Percentiles rank a stretch among this genome's conserved stretches.
These are phyloP conservation scores for Breviolum minutum DNA, from an alignment of 73 alveolate species.

Conservation along the genomic window DNA sequence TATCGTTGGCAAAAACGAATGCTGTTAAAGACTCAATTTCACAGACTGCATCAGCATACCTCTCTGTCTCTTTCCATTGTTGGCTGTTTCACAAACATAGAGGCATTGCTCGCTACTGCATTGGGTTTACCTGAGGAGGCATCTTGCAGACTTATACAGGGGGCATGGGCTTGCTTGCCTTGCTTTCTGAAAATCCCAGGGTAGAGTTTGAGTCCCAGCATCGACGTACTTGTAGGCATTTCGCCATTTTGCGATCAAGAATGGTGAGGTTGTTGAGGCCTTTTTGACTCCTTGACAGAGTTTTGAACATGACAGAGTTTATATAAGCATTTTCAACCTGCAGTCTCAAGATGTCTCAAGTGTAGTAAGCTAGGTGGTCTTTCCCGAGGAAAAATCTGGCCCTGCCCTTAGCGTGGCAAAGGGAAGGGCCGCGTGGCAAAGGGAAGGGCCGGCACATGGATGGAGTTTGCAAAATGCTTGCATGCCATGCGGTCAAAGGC, in stretches of 20 bases:
- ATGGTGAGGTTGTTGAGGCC: conserved; percentile 91
- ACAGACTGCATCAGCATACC: no score
- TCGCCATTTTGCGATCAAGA: conserved; percentile 55
- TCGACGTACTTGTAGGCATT: conserved; percentile 19
- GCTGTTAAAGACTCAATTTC: no score
- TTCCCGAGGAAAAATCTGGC: no score
- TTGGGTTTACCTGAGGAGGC: conserved; percentile 89
- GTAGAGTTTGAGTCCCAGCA: background rate
- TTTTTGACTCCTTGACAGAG: background rate
- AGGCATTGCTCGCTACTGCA: conserved; percentile 81
- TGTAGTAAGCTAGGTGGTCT: background rate
- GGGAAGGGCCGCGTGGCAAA: no score
- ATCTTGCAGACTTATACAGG: background rate
- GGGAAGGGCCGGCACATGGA: no score
- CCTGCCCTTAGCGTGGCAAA: no score
- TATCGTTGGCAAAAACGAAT: no score
- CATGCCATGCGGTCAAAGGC: no score
- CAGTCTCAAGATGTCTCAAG: conserved; percentile 3
- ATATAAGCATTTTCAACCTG: background rate
- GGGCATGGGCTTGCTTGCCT: background rate
- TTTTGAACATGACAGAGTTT: background rate
- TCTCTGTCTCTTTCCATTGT: no score
- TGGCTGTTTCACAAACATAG: no score
- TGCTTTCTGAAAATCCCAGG: background rate
- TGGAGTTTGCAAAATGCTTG: no score